Conservation (phyloP, 352 stramenopile species). For the Phytophthora parvispora region DNA sequence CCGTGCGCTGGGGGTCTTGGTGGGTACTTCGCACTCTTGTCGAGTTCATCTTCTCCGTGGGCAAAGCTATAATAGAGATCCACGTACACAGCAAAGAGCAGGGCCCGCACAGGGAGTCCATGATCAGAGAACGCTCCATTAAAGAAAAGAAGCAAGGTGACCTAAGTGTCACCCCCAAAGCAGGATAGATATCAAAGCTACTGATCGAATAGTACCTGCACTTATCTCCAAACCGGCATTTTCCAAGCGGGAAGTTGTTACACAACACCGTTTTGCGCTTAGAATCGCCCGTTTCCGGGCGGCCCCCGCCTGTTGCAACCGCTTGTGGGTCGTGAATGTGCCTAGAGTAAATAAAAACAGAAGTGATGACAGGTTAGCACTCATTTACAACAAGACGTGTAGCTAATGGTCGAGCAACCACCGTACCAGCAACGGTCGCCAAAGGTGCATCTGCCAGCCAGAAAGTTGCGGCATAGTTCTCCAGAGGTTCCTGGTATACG, state of each 20-base stretch:
- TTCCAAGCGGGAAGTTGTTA: constrained; percentile 75
- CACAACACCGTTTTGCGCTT: constrained; percentile 85
- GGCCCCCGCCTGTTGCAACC: constrained; percentile 15
- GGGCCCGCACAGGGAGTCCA: constrained; percentile 32
- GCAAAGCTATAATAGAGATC: constrained; percentile 70
- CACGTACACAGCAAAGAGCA: constrained; percentile 33
- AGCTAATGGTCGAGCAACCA: constrained; percentile 8
- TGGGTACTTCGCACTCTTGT: constrained; percentile 23
- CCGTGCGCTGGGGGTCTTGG: constrained; percentile 23
- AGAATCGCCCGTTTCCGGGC: constrained; percentile 49
- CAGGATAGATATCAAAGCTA: constrained; percentile 24
- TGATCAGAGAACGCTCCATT: constrained; percentile 44
- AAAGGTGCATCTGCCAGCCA: constrained; percentile 75
- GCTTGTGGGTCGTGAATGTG: constrained; percentile 62
- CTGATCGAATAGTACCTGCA: constrained; percentile 74
- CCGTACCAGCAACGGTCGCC: constrained; percentile 88
- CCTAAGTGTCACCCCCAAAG: constrained; percentile 17
- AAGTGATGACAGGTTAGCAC: constrained; percentile 23
- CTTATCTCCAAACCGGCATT: constrained; percentile 86
- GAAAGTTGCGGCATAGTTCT: constrained; percentile 84
- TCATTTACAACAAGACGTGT: neutral
- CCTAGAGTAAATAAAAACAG: constrained; percentile 42
- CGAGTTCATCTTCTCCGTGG: constrained; percentile 81
- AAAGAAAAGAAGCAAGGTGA: constrained; percentile 18
- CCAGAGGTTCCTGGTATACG: constrained; percentile 53